A percentile compares a stretch with the other conserved stretches of the same genome.
Evolutionary conservation across 345 rosid genomes (phyloP).

Genomic region (Citrus glauca): DNA sequence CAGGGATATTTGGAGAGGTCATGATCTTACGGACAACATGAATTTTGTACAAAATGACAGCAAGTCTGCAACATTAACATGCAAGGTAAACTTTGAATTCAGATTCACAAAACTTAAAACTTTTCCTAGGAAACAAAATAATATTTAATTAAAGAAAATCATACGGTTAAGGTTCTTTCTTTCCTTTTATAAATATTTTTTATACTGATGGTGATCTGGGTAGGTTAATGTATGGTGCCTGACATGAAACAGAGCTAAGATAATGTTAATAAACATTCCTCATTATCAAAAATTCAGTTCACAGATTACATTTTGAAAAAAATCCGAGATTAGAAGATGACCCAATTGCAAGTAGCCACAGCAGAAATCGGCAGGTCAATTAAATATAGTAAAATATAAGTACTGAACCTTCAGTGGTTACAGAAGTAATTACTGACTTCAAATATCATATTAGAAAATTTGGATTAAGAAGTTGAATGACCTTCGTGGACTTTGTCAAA

Average conservation of each 20-base stretch:
- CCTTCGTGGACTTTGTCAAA: constrained; percentile 62
- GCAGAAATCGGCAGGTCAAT: not conserved
- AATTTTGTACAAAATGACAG: constrained; percentile 67
- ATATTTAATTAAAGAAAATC: too few species aligned
- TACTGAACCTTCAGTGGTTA: not conserved
- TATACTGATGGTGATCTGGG: too few species aligned
- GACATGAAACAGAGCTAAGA: too few species aligned
- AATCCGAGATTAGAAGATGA: not conserved
- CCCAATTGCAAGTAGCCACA: not conserved
- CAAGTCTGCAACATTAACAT: constrained; percentile 70
- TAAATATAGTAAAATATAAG: not conserved
- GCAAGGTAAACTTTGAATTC: not conserved
- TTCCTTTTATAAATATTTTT: too few species aligned
- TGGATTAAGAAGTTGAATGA: constrained; percentile 1
- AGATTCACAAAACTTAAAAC: not conserved
- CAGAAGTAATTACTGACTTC: not conserved
- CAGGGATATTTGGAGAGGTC: constrained; percentile 83
- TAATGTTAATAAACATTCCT: too few species aligned
- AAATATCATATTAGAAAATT: not conserved
- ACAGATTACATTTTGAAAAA: too few species aligned
- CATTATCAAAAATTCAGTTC: too few species aligned
- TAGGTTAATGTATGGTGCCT: too few species aligned
- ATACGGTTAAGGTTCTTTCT: too few species aligned
- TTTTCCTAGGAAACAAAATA: not conserved
- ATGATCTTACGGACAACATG: constrained; percentile 91